Evolutionary conservation across 2,329 filamentous ascomycete genomes (phyloP).

Genomic region (Arthrobotrys conoides): DNA sequence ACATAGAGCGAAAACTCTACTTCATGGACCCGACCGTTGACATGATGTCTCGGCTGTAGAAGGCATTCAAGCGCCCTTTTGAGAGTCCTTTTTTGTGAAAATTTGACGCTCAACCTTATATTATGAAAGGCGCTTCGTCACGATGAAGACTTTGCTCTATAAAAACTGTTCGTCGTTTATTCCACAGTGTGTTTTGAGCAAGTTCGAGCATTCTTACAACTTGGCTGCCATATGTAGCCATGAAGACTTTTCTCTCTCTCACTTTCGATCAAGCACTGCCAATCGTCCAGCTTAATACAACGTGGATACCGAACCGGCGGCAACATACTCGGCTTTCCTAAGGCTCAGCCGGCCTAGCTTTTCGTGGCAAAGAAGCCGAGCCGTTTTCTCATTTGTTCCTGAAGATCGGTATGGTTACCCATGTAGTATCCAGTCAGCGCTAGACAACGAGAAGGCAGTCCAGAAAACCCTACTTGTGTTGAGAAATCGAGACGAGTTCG

Average conservation of each 20-base stretch:
- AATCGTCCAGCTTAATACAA: slow-evolving; percentile 20
- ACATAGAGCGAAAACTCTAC: slow-evolving; percentile 28
- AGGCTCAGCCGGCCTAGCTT: not conserved
- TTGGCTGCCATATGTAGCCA: slow-evolving; percentile 33
- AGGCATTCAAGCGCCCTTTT: slow-evolving; percentile 16
- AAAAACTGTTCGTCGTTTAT: not conserved
- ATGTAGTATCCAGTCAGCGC: slow-evolving; percentile 42
- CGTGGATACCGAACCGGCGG: slow-evolving; percentile 27
- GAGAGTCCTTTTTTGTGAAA: not conserved
- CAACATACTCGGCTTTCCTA: slow-evolving; percentile 33
- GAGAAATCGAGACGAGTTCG: slow-evolving; percentile 38
- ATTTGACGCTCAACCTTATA: slow-evolving; percentile 28
- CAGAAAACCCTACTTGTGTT: slow-evolving; percentile 23
- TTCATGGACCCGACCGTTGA: slow-evolving; percentile 1
- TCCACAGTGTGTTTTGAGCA: not conserved
- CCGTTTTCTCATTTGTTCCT: slow-evolving; percentile 33
- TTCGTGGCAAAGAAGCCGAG: slow-evolving; percentile 30
- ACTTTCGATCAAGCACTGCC: not conserved
- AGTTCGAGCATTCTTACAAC: not conserved
- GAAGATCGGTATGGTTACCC: slow-evolving; percentile 40
- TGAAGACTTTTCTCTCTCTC: not conserved
- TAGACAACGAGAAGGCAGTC: slow-evolving; percentile 29
- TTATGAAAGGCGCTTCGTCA: slow-evolving; percentile 14
- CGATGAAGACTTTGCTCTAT: slow-evolving; percentile 4
- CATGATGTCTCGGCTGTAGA: slow-evolving; percentile 54